Percentiles rank a stretch among this genome's conserved stretches.
Conservation (phyloP, 768 basidiomycete species). For the Tricholoma saponaceum region DNA sequence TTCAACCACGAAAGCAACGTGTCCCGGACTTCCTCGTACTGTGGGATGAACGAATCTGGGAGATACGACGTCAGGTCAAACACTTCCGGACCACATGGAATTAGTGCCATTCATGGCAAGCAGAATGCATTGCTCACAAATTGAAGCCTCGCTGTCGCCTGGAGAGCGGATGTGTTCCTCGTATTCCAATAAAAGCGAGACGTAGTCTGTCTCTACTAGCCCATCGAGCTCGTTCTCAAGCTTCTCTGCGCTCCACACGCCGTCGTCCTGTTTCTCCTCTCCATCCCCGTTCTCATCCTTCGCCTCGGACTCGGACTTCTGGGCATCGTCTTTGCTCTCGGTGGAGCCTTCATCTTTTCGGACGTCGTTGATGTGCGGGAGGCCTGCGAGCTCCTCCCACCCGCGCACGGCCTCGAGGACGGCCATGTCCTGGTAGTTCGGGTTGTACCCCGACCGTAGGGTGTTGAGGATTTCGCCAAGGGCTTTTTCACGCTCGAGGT, state of each 20-base stretch:
- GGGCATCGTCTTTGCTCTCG: conserved; percentile 27
- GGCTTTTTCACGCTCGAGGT: conserved; percentile 69
- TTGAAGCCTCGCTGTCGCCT: conserved; percentile 32
- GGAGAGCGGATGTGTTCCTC: conserved; percentile 61
- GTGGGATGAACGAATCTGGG: conserved; percentile 73
- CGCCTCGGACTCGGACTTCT: conserved; percentile 25
- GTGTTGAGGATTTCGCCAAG: conserved; percentile 81
- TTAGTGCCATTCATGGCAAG: background rate
- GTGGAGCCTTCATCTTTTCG: conserved; percentile 39
- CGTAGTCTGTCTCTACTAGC: conserved; percentile 63
- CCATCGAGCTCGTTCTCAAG: conserved; percentile 54
- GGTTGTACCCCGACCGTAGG: conserved; percentile 86
- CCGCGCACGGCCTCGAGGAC: conserved; percentile 95
- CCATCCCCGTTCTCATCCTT: conserved; percentile 25
- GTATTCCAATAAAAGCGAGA: conserved; percentile 71
- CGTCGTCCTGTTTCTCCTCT: conserved; percentile 42
- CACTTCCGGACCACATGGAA: conserved; percentile 42
- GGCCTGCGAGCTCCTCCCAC: conserved; percentile 73
- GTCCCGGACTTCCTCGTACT: conserved; percentile 67
- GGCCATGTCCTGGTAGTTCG: conserved; percentile 99
- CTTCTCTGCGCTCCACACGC: conserved; percentile 54
- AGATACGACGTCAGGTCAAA: conserved; percentile 79
- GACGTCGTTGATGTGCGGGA: conserved; percentile 70
- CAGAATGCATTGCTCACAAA: conserved; percentile 43
- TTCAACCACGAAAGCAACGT: conserved; percentile 58